A percentile compares a stretch with the other conserved stretches of the same genome.
These are phyloP conservation scores for Coemansia sp. DNA, from an alignment of 192 early-diverging fungal genomes.

Conservation along the genomic window DNA sequence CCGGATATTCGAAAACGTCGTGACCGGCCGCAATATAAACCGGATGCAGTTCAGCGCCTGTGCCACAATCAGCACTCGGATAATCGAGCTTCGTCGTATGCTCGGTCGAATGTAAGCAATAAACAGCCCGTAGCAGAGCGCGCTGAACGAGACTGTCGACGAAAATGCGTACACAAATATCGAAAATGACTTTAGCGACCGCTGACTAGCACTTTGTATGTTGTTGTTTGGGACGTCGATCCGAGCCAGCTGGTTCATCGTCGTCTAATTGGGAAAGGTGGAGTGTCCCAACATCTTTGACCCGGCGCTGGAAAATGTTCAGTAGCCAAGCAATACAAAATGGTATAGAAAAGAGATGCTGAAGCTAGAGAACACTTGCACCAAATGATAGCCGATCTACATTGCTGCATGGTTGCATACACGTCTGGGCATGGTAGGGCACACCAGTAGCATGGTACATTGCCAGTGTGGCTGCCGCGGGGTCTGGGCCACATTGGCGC, in stretches of 20 bases:
- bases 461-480: not conserved
- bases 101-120: not conserved
- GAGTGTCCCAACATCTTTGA: not conserved
- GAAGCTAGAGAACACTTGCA: not conserved
- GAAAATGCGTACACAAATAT: slow-evolving; percentile 15
- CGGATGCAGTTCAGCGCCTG: slow-evolving; percentile 32
- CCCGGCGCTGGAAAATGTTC: not conserved
- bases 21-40: slow-evolving; percentile 26
- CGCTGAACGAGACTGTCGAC: slow-evolving; percentile 8
- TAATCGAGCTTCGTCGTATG: slow-evolving; percentile 24
- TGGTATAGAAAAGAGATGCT: not conserved
- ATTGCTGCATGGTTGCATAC: not conserved
- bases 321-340: too few relatives aligned
- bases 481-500: not conserved
- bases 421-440: not conserved
- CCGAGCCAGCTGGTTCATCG: slow-evolving; percentile 2
- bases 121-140: slow-evolving; percentile 20
- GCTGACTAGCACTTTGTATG: not conserved
- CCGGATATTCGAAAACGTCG: not conserved
- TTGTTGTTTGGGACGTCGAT: not conserved
- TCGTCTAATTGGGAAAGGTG: not conserved
- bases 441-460: not conserved
- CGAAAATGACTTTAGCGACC: not conserved
- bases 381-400: not conserved
- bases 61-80: slow-evolving; percentile 24